A percentile compares a stretch with the other conserved stretches of the same genome.
Conservation (phyloP, 805 yeast genomes). For the Lipomyces chichibuensis region DNA sequence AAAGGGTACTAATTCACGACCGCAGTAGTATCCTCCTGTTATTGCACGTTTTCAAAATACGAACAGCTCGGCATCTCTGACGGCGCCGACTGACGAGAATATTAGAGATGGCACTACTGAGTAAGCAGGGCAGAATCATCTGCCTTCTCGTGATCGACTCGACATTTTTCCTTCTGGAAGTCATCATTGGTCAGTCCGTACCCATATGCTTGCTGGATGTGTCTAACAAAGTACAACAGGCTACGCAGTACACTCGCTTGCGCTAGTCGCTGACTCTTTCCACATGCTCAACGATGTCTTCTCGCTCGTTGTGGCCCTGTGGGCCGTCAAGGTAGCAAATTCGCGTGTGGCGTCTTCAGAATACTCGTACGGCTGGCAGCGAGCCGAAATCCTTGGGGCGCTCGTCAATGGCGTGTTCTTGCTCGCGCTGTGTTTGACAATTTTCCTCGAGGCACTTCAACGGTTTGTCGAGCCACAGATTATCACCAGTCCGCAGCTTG, state of each 20-base stretch:
- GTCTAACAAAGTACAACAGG: slow-evolving; percentile 37
- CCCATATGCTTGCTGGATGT: background rate
- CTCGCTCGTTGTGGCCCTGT: slow-evolving; percentile 83
- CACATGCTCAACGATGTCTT: slow-evolving; percentile 96
- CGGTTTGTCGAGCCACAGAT: slow-evolving; percentile 79
- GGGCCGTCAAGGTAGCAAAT: slow-evolving; percentile 94
- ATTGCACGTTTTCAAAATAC: background rate
- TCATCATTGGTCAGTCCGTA: slow-evolving; percentile 60
- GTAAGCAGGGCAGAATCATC: slow-evolving; percentile 54
- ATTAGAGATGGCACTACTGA: slow-evolving; percentile 21
- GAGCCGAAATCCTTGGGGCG: slow-evolving; percentile 97
- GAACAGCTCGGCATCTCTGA: background rate
- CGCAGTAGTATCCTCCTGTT: background rate
- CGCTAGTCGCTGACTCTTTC: slow-evolving; percentile 93
- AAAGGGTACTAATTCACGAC: background rate
- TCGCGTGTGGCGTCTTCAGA: slow-evolving; percentile 79
- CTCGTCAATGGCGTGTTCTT: slow-evolving; percentile 89
- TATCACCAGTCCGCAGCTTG: slow-evolving; percentile 79
- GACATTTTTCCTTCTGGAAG: slow-evolving; percentile 80
- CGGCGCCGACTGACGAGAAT: background rate
- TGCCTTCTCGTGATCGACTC: slow-evolving; percentile 76
- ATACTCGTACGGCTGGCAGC: slow-evolving; percentile 96
- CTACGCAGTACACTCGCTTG: slow-evolving; percentile 90
- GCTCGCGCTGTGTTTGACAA: slow-evolving; percentile 88
- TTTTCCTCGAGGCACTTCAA: slow-evolving; percentile 89